Percentiles rank a stretch among this genome's conserved stretches.
These are phyloP conservation scores for Penicillium alfredii DNA, from an alignment of 495 filamentous ascomycete species.

Conservation along the genomic window DNA sequence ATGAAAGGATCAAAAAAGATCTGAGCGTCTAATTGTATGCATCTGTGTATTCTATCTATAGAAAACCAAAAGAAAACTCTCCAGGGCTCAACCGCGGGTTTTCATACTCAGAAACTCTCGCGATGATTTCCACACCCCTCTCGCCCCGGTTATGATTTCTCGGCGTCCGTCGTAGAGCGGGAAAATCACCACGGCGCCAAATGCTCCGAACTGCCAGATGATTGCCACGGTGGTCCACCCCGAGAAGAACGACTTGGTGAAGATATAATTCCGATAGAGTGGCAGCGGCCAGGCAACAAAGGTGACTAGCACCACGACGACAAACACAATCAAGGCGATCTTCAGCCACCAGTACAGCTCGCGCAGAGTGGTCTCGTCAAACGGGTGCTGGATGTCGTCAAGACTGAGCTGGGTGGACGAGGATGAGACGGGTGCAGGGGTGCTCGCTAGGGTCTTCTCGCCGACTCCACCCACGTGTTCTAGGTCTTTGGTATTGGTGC, in stretches of 20 bases:
- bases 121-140: slow-evolving; percentile 23
- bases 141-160: slow-evolving; percentile 22
- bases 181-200: slow-evolving; percentile 39
- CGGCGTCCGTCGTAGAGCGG: slow-evolving; percentile 42
- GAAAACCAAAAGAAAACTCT: too few species aligned
- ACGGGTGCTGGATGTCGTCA: slow-evolving; percentile 33
- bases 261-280: slow-evolving; percentile 40
- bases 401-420: slow-evolving; percentile 5
- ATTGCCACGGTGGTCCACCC: slow-evolving; percentile 42
- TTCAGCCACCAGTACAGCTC: slow-evolving; percentile 31
- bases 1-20: too few species aligned
- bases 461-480: slow-evolving; percentile 3
- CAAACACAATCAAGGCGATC: slow-evolving; percentile 36
- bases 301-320: slow-evolving; percentile 34
- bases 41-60: too few species aligned
- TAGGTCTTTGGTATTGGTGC: slow-evolving; percentile 6
- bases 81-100: too few species aligned
- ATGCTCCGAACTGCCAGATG: slow-evolving; percentile 42
- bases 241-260: slow-evolving; percentile 41
- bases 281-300: slow-evolving; percentile 40
- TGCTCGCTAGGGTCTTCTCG: slow-evolving; percentile 6
- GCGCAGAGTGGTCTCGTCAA: slow-evolving; percentile 24
- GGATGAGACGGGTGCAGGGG: neutral
- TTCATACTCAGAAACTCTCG: too few species aligned
- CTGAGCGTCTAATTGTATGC: too few species aligned